Conservation (phyloP, 148 eudicot species). For the Mesembryanthemum crystallinum region DNA sequence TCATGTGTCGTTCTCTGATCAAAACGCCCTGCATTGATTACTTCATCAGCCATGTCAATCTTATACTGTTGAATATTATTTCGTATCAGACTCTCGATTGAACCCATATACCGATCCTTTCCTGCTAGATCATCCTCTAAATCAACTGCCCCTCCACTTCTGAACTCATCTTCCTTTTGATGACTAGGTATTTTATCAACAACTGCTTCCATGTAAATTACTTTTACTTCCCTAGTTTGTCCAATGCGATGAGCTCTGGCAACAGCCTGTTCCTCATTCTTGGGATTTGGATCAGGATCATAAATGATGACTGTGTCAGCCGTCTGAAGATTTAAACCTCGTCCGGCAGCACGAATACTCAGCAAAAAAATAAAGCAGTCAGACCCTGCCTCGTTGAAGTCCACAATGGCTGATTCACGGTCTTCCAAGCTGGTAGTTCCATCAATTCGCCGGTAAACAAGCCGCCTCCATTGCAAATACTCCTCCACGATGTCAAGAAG, state of each 20-base stretch:
- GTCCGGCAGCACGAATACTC: constrained; percentile 97
- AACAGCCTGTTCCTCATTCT: constrained; percentile 98
- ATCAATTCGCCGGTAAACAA: constrained; percentile 88
- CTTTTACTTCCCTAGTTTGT: constrained; percentile 97
- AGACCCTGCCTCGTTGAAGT: constrained; percentile 72
- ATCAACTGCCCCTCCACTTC: constrained; percentile 74
- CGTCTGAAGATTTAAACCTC: constrained; percentile 93
- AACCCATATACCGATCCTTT: constrained; percentile 93
- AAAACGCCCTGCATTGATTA: constrained; percentile 97
- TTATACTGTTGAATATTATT: constrained; percentile 97
- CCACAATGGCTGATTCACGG: constrained; percentile 93
- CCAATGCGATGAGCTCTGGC: constrained; percentile 99
- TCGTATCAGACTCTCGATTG: constrained; percentile 90
- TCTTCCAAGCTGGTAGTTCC: constrained; percentile 96
- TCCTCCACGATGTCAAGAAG: constrained; percentile 93
- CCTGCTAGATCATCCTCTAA: constrained; percentile 97
- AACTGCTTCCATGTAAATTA: constrained; percentile 95
- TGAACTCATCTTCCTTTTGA: constrained; percentile 84
- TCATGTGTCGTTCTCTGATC: constrained; percentile 99
- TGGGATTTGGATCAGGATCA: constrained; percentile 99
- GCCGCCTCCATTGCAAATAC: constrained; percentile 92
- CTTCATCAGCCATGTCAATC: constrained; percentile 99
- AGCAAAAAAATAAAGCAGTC: constrained; percentile 93
- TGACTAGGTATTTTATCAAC: constrained; percentile 89
- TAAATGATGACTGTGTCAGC: constrained; percentile 96